These are phyloP conservation scores for Microsporum canis DNA, from an alignment of 2,329 filamentous ascomycete genomes.

Conservation along the genomic window DNA sequence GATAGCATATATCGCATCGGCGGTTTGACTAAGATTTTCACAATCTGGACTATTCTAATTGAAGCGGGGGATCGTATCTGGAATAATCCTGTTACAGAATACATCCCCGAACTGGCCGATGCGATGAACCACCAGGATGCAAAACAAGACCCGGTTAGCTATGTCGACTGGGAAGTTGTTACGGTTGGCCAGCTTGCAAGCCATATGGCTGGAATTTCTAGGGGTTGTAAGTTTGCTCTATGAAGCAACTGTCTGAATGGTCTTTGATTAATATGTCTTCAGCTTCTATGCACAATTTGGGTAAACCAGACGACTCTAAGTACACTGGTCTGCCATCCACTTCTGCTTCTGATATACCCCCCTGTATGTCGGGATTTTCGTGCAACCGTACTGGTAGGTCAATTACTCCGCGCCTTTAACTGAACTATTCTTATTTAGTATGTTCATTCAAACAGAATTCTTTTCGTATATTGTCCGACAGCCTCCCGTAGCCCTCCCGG, in stretches of 20 bases:
- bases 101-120: slow-evolving; percentile 32
- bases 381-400: slow-evolving; percentile 5
- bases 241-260: neutral
- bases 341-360: neutral
- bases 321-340: neutral
- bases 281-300: neutral
- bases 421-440: slow-evolving; percentile 2
- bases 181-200: slow-evolving; percentile 16
- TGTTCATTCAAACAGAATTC: neutral
- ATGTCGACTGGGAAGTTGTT: slow-evolving; percentile 10
- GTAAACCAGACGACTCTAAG: neutral
- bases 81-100: slow-evolving; percentile 33
- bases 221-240: slow-evolving; percentile 23
- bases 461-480: slow-evolving; percentile 21
- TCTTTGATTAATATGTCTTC: slow-evolving; percentile 7
- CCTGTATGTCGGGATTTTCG: neutral
- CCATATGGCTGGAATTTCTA: slow-evolving; percentile 37
- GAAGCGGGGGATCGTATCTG: slow-evolving; percentile 32
- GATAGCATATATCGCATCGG: slow-evolving; percentile 33
- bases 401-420: slow-evolving; percentile 16
- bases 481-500: slow-evolving; percentile 24
- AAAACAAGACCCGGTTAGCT: neutral
- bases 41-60: slow-evolving; percentile 33
- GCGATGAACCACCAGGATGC: neutral
- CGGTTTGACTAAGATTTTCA: slow-evolving; percentile 39